Evolutionary conservation across 1,139 yeast species (phyloP).

Genomic region (Saccharomycopsis hybrid): DNA sequence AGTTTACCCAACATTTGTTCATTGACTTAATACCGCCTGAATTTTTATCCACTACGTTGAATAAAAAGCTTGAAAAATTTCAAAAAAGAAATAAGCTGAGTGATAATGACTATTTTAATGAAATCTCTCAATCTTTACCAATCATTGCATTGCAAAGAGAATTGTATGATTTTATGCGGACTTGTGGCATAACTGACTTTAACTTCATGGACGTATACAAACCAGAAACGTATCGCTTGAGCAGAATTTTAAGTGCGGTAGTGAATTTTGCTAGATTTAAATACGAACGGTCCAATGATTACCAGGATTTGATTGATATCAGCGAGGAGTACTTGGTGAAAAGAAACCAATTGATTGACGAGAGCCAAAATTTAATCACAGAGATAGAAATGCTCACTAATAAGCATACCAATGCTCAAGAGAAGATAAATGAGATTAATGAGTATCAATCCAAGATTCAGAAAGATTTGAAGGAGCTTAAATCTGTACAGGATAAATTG

Average conservation of each 20-base stretch:
- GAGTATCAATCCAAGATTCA: slow-evolving; percentile 56
- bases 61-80: slow-evolving; percentile 28
- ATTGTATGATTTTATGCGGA: slow-evolving; percentile 55
- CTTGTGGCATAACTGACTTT: slow-evolving; percentile 75
- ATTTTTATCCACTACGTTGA: slow-evolving; percentile 27
- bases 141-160: slow-evolving; percentile 52
- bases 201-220: slow-evolving; percentile 58
- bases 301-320: slow-evolving; percentile 52
- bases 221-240: slow-evolving; percentile 64
- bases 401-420: slow-evolving; percentile 27
- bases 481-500: slow-evolving; percentile 56
- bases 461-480: slow-evolving; percentile 54
- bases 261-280: slow-evolving; percentile 81
- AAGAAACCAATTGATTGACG: slow-evolving; percentile 32
- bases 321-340: slow-evolving; percentile 47
- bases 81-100: slow-evolving; percentile 15
- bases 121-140: slow-evolving; percentile 35
- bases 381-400: slow-evolving; percentile 39
- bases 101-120: slow-evolving; percentile 22
- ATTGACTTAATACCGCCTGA: slow-evolving; percentile 47
- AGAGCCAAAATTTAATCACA: slow-evolving; percentile 37
- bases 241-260: slow-evolving; percentile 71
- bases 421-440: slow-evolving; percentile 42
- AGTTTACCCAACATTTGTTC: slow-evolving; percentile 70
- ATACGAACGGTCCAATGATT: slow-evolving; percentile 67